Evolutionary conservation across 106 monocot genomes (phyloP), one percentile per base, ranked within the genome.

Genomic region (Vanilla planifolia): DNA sequence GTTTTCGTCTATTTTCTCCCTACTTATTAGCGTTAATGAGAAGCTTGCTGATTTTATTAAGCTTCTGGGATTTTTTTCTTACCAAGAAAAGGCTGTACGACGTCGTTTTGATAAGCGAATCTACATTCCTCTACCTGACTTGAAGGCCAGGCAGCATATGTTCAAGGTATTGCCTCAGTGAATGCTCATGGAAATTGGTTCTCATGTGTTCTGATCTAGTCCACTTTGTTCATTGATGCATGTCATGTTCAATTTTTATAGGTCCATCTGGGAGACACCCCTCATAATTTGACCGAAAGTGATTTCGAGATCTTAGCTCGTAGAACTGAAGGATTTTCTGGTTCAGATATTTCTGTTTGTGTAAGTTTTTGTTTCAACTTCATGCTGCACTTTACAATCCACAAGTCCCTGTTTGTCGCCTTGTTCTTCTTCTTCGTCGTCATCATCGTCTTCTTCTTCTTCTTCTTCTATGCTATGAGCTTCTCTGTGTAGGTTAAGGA

Each of bases 121-220:
- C 56, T 80, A 89, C 55, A 89, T 89, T 66, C 89, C 89, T 72
- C 84, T 89, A 26, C 89, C 89, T 55, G 89, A 89, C 46, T 32
- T 61, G 28, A 89, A 89, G 75, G 89, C 89, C 25, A 80, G 89
- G 63, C 89, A 89, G 47, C 89, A 89, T 71, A 89, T 89, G 84
- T 89, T 89, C 56, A 84, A 89, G 84, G 89, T 90, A 36, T 28
- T 55, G 22, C 20, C 4, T 35, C 44, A n/a, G 53, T 8, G 36
- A 47, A 19, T 51, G 37, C 6, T 17, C 14, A 5, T 52, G 56
- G 16, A 9, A 35, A 60, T 16, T 9, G 55, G 11, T 43, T 21
- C 60, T 26, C 22, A 14, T 30, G 3, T 30, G 25, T 8, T 8
- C 13, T 11, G 2, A 17, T 10, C 5, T 33, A 1, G 23, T 39